A percentile compares a stretch with the other conserved stretches of the same genome.
Conservation (phyloP, 1,284 basidiomycete species). For the Trichosporon sp. region DNA sequence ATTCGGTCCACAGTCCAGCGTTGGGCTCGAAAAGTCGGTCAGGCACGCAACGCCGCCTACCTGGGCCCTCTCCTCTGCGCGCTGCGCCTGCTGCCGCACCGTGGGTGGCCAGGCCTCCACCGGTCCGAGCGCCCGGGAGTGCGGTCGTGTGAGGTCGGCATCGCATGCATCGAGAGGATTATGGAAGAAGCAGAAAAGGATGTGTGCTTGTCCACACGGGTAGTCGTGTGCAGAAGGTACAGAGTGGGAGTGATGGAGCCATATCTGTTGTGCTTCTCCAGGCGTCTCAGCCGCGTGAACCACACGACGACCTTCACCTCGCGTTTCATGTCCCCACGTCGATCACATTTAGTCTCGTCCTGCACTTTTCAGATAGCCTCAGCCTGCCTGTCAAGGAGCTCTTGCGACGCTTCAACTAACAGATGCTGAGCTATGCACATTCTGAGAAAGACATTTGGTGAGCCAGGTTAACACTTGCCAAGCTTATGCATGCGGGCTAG, state of each 20-base stretch:
- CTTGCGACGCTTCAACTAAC: no score
- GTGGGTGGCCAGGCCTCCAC: background rate
- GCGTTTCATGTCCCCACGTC: background rate
- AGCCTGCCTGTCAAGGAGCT: no score
- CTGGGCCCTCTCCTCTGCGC: background rate
- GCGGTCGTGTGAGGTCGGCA: background rate
- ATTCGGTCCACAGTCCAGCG: background rate
- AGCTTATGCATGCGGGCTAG: background rate
- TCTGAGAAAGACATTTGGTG: no score
- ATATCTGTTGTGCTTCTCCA: background rate
- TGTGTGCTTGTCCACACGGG: background rate
- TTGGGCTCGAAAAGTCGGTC: background rate
- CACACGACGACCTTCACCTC: background rate
- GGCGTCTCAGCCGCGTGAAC: background rate
- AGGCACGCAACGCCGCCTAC: background rate
- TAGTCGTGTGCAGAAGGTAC: background rate
- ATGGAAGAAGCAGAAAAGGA: background rate
- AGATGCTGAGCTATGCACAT: background rate
- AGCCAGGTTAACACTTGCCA: background rate
- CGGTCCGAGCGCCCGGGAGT: background rate
- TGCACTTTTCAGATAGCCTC: background rate
- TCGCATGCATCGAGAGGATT: background rate
- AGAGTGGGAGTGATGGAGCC: background rate
- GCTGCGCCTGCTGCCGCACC: background rate
- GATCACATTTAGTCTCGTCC: background rate